Evolutionary conservation across 192 early-diverging fungal genomes (phyloP), one percentile per base, ranked within the genome.

Genomic region (Podila horticola): DNA sequence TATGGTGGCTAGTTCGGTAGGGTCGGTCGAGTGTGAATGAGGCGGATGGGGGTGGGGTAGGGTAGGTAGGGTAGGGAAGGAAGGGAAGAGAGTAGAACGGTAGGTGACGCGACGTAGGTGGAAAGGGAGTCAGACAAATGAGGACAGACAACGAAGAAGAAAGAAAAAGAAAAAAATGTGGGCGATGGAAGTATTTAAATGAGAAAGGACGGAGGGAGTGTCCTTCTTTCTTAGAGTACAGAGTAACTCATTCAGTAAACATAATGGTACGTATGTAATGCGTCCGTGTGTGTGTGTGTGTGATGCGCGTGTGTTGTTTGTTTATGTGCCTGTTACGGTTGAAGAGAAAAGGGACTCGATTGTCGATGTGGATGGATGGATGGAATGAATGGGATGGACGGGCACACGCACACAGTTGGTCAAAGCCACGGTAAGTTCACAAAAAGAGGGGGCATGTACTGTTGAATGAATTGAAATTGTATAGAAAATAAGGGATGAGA

Each of bases 51-150:
- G 24, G 24, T 9, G 52, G 49, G 52, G n/a, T 55, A 26, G 52
- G 52, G 52, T 1, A 12, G 49, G 49, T 12, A 12, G 22, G 52
- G 52, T 5, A n/a, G 52, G 52, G 19, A 12, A 17, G 30, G 38
- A 15, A 30, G 60, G 13, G 33, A 9, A n/a, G 45, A 28, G 68
- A 33, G 38, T 55, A 24, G 52, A 55, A n/a, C 19, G 20, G 8
- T 55, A 9, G 11, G 52, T 6, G 24, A 55, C 52, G 52, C 52
- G 52, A 55, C 24, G 52, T 24, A 24, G 24, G 52, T 55, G 4
- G 52, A 55, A 55, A 55, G 52, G 52, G 20, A 55, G 52, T 55
- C 52, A 55, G 52, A 55, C 52, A 55, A 55, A 55, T 26, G 52
- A 55, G 52, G 22, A 55, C 22, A 55, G 59, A 50, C 41, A 51